Evolutionary conservation across 2,329 filamentous ascomycete species (phyloP).

Genomic region (Verticillium nubilum): DNA sequence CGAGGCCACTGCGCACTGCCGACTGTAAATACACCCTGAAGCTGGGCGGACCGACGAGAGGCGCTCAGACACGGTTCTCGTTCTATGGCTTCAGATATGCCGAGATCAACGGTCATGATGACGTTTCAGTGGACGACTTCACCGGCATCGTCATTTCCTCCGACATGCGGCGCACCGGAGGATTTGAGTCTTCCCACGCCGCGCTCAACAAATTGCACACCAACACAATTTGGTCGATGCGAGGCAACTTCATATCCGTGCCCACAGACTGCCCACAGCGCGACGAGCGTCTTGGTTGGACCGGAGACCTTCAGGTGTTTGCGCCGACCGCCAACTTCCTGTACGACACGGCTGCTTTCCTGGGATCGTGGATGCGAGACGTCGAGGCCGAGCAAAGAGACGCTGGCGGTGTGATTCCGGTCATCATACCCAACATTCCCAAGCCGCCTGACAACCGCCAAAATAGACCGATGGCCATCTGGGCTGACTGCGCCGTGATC

Average conservation of each 20-base stretch:
- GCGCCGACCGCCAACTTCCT: not conserved
- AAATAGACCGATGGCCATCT: constrained; percentile 24
- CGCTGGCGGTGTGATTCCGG: constrained; percentile 23
- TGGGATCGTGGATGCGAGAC: not conserved
- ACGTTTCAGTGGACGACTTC: constrained; percentile 26
- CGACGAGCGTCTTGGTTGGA: constrained; percentile 1
- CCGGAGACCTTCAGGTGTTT: not conserved
- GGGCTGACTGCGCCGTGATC: constrained; percentile 35
- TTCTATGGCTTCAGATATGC: constrained; percentile 48
- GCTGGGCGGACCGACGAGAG: constrained; percentile 15
- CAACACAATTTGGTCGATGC: not conserved
- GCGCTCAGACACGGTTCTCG: constrained; percentile 41
- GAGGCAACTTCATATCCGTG: not conserved
- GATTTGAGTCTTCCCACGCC: not conserved
- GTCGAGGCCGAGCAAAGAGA: constrained; percentile 18
- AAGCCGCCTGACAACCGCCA: constrained; percentile 18
- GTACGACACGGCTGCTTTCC: not conserved
- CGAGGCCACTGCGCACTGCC: constrained; percentile 34
- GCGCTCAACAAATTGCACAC: not conserved
- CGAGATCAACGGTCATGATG: constrained; percentile 16
- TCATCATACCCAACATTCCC: constrained; percentile 21
- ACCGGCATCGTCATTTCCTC: not conserved
- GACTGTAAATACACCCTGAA: constrained; percentile 34
- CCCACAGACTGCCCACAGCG: constrained; percentile 1
- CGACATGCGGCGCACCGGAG: not conserved